A percentile compares a stretch with the other conserved stretches of the same genome.
These are phyloP conservation scores for Collybiopsis confluens DNA, from an alignment of 768 basidiomycete genomes.

Conservation along the genomic window DNA sequence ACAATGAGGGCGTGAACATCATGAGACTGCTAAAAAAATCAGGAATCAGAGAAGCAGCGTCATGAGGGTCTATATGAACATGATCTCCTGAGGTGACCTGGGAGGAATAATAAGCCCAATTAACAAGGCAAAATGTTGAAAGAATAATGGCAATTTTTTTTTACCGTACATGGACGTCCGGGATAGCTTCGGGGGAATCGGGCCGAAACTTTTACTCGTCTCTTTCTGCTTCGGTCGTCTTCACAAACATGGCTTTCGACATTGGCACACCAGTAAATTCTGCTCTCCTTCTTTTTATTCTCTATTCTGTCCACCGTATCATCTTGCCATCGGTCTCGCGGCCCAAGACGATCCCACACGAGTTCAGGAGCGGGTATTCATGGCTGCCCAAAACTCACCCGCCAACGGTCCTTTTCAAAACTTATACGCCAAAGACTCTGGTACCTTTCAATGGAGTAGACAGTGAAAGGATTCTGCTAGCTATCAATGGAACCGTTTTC, in stretches of 20 bases:
- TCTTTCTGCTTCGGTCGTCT: not conserved
- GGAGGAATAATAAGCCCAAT: no score
- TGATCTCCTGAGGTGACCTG: no score
- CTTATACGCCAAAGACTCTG: constrained; percentile 77
- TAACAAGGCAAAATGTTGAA: no score
- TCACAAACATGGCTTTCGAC: constrained; percentile 26
- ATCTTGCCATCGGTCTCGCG: constrained; percentile 62
- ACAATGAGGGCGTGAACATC: no score
- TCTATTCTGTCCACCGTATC: constrained; percentile 72
- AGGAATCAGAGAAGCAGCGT: no score
- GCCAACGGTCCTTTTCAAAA: constrained; percentile 70
- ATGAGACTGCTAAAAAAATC: no score
- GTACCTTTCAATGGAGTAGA: constrained; percentile 60
- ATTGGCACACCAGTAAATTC: constrained; percentile 78
- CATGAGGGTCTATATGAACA: no score
- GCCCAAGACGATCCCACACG: constrained; percentile 49
- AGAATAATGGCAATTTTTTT: no score
- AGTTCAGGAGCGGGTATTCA: constrained; percentile 82
- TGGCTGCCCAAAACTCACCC: constrained; percentile 88
- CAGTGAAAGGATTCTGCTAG: constrained; percentile 74
- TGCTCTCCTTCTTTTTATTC: constrained; percentile 70
- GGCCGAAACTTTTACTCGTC: not conserved
- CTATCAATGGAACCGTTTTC: constrained; percentile 85
- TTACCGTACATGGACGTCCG: no score
- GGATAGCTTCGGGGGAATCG: no score